phyloP scores from a whole-genome alignment of 2,329 filamentous ascomycete species.

The Juglanconis oblonga region DNA sequence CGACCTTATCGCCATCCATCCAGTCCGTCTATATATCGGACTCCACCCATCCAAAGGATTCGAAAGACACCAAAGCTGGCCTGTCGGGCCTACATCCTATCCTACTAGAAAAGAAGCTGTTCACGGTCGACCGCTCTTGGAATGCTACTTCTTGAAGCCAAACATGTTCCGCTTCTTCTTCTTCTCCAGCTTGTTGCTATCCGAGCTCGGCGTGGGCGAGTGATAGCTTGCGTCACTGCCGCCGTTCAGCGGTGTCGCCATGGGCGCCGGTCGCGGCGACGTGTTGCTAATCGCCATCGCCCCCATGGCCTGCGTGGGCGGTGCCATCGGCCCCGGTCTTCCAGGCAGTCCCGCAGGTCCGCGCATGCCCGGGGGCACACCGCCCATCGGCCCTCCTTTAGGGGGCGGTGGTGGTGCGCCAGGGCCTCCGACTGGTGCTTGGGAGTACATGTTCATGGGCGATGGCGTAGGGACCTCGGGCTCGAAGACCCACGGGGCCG shows the following conservation, averaged over 20 bases:
- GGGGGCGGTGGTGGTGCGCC: conserved; percentile 28
- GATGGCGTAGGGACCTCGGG: conserved; percentile 57
- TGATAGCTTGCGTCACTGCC: conserved; percentile 25
- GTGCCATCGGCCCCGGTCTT: conserved; percentile 43
- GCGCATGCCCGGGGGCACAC: conserved; percentile 24
- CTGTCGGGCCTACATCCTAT: background rate
- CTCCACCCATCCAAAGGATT: background rate
- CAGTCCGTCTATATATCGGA: background rate
- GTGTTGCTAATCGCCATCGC: conserved; percentile 47
- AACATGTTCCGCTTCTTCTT: conserved; percentile 62
- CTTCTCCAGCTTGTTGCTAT: conserved; percentile 44
- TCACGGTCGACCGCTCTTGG: background rate
- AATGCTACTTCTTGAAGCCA: conserved; percentile 53
- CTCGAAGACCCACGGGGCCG: conserved; percentile 84
- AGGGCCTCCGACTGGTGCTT: background rate
- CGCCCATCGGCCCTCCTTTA: conserved; percentile 23
- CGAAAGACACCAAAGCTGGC: too few species aligned
- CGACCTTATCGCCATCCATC: background rate
- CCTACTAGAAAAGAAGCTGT: background rate
- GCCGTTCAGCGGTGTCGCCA: conserved; percentile 25
- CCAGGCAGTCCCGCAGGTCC: conserved; percentile 31
- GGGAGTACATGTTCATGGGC: conserved; percentile 29
- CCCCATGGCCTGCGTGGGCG: conserved; percentile 54
- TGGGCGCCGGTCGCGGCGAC: conserved; percentile 25
- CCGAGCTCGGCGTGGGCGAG: conserved; percentile 20